A percentile compares a stretch with the other conserved stretches of the same genome.
phyloP scores from a whole-genome alignment of 2,329 filamentous ascomycete genomes.

The Paraconiothyrium sp. region DNA sequence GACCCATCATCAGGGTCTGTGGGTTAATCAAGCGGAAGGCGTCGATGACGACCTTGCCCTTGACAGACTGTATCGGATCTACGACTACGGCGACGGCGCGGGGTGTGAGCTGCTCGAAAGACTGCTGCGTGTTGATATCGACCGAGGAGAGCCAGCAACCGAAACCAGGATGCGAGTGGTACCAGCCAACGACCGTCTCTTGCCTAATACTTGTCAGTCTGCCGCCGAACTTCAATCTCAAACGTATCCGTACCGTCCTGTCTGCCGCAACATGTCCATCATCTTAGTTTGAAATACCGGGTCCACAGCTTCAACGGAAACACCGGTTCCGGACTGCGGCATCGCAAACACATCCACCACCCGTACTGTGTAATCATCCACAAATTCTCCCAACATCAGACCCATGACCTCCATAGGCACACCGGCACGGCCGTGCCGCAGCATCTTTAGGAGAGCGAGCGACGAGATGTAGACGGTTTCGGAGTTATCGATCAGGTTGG shows the following conservation, averaged over 20 bases:
- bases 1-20: constrained; percentile 95
- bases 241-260: constrained; percentile 73
- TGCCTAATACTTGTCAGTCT: constrained; percentile 66
- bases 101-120: constrained; percentile 98
- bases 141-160: constrained; percentile 99
- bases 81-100: constrained; percentile 97
- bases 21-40: constrained; percentile 99
- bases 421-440: constrained; percentile 94
- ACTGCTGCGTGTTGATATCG: constrained; percentile 99
- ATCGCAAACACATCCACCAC: constrained; percentile 99
- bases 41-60: constrained; percentile 99
- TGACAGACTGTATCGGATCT: constrained; percentile 98
- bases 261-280: constrained; percentile 99
- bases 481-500: constrained; percentile 96
- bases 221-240: constrained; percentile 11
- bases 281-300: constrained; percentile 99
- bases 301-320: constrained; percentile 97
- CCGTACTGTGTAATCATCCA: constrained; percentile 97
- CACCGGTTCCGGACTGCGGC: constrained; percentile 97
- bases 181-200: constrained; percentile 98
- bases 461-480: constrained; percentile 99
- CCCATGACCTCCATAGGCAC: constrained; percentile 99
- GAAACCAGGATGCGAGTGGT: constrained; percentile 98
- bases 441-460: constrained; percentile 96
- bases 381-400: constrained; percentile 97